Base-by-base conservation (phyloP, 495 filamentous ascomycete genomes). In the Neurospora sp. region DNA sequence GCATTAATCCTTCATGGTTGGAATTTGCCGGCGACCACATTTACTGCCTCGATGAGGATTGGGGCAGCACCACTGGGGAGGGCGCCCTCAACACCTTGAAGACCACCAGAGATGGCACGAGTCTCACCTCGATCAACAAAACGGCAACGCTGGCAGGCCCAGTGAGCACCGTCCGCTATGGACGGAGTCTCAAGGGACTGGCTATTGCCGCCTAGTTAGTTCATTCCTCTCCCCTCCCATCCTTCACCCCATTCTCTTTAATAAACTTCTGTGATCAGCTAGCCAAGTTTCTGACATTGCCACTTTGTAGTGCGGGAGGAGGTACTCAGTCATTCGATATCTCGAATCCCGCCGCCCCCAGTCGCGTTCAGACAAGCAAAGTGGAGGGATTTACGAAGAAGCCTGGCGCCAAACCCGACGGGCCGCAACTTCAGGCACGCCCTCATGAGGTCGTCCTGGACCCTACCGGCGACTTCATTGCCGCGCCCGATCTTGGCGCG, bases 401-500 rank as follows among this genome's bases (percentile, higher is more conserved):
- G 35, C 35, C 35, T 35, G 35, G 35, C 35, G 35, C 35, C 35
- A 35, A 35, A 35, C 35, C 35, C 35, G 35, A 35, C 35, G 35
- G 35, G 35, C 35, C 35, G 10, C 92, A 39, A 39, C 38, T 39
- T 9, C 38, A 39, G 38, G 3, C 39, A 40, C 39, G 10, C 39
- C 9, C 10, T 53, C 45, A 95, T 75, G 81, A 91, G 71, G 87
- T 86, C 39, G 75, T 93, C 74, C 78, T 93, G 35, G 92, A 95
- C 77, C 92, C 92, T 18, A 90, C 89, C 0, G 87, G 85, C 1
- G 76, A 82, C 31, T 94, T 88, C 81, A 75, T 92, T 20, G 73
- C 93, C 0, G 84, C 89, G 8, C 90, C 92, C 10, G 92, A 95
- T 72, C 83, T 95, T 7, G 92, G 92, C 69, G 85, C 89, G 20